Percentiles rank a stretch among this genome's conserved stretches.
Evolutionary conservation across 768 basidiomycete genomes (phyloP).

Genomic region (Austroboletus festivus): DNA sequence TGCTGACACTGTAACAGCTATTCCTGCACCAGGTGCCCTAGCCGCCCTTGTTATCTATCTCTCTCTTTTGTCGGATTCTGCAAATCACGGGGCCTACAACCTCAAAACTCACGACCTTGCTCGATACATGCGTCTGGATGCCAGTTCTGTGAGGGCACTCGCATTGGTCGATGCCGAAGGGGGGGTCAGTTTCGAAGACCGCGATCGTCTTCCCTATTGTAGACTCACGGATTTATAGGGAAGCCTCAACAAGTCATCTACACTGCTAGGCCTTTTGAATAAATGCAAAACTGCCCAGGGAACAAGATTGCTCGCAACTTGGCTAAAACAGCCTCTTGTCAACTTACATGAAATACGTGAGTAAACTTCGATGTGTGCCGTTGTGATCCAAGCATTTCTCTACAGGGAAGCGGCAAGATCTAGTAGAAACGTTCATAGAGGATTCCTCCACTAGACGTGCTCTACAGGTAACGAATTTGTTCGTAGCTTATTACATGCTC

Average conservation of each 20-base stretch:
- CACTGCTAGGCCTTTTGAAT: conserved; percentile 85
- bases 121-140: conserved; percentile 95
- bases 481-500: background rate
- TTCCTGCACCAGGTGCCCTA: conserved; percentile 72
- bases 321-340: conserved; percentile 95
- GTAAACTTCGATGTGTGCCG: conserved; percentile 28
- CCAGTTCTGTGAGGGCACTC: conserved; percentile 87
- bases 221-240: conserved; percentile 35
- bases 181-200: conserved; percentile 15
- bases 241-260: conserved; percentile 74
- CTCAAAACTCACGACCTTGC: conserved; percentile 86
- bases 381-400: background rate
- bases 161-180: conserved; percentile 76
- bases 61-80: conserved; percentile 68
- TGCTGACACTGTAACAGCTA: conserved; percentile 42
- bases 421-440: conserved; percentile 85
- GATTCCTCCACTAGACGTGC: conserved; percentile 67
- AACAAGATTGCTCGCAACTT: conserved; percentile 77
- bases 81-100: conserved; percentile 77
- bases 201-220: background rate
- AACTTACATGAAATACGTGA: conserved; percentile 90
- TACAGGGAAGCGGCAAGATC: conserved; percentile 77
- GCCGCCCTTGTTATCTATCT: conserved; percentile 83
- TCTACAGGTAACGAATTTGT: conserved; percentile 57
- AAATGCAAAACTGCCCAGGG: conserved; percentile 97